Evolutionary conservation across 306 rosid genomes (phyloP), one percentile per base, ranked within the genome.

Genomic region (Casuarina glauca): DNA sequence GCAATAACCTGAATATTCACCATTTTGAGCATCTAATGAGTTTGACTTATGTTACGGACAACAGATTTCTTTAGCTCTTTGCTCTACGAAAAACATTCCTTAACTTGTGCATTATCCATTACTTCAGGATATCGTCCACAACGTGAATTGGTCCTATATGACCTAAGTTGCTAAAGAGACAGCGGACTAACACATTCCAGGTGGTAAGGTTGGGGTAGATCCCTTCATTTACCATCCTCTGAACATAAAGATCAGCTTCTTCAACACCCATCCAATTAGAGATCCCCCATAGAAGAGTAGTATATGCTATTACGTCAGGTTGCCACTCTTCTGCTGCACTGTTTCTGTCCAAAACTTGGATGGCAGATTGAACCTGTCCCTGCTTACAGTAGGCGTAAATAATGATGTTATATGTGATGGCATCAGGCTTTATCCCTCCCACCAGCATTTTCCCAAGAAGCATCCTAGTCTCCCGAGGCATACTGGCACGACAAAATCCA

Each of bases 121-220:
- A 43, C 76, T 79, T 79, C 81, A 92, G 68, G 39, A 94, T 86
- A 77, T 89, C 88, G 74, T 89, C 97, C 76, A 92, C 74, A 82
- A 92, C 79, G 79, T 91, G 84, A 44, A 91, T 83, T 46, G 98
- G 97, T 80, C 93, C 91, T 75, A 90, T 77, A 84, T 92, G 97
- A 76, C 97, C 96, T 78, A 89, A 82, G 80, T 81, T 79, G 93
- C 83, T 79, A 78, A 95, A 93, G 75, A 91, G 85, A 78, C 90
- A 89, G 74, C 79, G 88, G 62, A 95, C 90, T 42, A 95, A 82
- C 73, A 78, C 89, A 85, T 87, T 53, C 99, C 97, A 95, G 64
- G 93, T 85, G 70, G 89, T 87, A 70, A 78, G 39, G 73, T 90
- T 91, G 80, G 94, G 99, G 76, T 68, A 81, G 70, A 87, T 81